Percentiles rank a stretch among this genome's conserved stretches.
phyloP scores from a whole-genome alignment of 768 basidiomycete genomes.

The Pisolithus orientalis region DNA sequence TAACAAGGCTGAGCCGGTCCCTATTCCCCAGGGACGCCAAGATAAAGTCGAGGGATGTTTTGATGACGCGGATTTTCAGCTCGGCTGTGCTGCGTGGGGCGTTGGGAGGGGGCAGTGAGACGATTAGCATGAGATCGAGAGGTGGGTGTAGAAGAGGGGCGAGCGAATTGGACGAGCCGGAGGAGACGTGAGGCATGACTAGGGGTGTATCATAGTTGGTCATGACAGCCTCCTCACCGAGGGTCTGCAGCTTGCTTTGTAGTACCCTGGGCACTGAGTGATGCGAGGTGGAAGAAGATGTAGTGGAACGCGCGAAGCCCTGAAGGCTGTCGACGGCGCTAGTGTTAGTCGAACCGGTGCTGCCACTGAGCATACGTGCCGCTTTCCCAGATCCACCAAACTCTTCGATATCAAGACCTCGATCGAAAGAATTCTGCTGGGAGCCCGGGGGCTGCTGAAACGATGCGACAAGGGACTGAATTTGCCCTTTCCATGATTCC shows the following conservation, averaged over 20 bases:
- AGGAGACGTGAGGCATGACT: constrained; percentile 65
- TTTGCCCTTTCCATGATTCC: constrained; percentile 83
- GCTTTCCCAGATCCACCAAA: constrained; percentile 74
- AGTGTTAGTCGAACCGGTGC: constrained; percentile 52
- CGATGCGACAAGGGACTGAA: constrained; percentile 68
- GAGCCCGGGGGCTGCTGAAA: constrained; percentile 53
- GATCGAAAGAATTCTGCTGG: constrained; percentile 25
- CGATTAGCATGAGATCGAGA: constrained; percentile 86
- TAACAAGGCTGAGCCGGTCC: constrained; percentile 86
- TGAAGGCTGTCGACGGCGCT: constrained; percentile 61
- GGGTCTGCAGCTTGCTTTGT: constrained; percentile 49
- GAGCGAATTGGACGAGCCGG: constrained; percentile 74
- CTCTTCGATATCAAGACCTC: constrained; percentile 58
- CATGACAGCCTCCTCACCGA: constrained; percentile 69
- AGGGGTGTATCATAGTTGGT: constrained; percentile 51
- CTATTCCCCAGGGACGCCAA: constrained; percentile 66
- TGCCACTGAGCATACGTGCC: constrained; percentile 75
- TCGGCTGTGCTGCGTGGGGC: constrained; percentile 72
- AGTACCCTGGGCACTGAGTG: constrained; percentile 38
- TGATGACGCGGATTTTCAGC: constrained; percentile 86
- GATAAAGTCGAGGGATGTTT: constrained; percentile 80
- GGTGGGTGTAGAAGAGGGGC: constrained; percentile 80
- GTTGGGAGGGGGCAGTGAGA: constrained; percentile 75
- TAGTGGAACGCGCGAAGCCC: constrained; percentile 57
- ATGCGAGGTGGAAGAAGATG: constrained; percentile 71